phyloP scores from a whole-genome alignment of 2,329 filamentous ascomycete species.

The Fusarium graminum region DNA sequence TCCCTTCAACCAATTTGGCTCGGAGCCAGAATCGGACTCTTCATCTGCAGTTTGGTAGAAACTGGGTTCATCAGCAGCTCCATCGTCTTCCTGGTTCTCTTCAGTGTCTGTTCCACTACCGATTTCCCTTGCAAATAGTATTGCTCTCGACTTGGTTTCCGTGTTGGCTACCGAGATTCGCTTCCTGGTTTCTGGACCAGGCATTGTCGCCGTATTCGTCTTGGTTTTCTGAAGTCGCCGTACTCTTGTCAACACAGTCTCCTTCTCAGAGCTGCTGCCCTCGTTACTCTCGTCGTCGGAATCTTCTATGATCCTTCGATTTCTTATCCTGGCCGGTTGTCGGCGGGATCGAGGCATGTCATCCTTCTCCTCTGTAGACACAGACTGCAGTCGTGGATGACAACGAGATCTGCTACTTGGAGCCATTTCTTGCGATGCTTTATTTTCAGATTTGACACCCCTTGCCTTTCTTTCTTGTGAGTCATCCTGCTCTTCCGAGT shows the following conservation, averaged over 20 bases:
- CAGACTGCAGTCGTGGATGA: background rate
- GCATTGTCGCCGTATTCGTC: background rate
- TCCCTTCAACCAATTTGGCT: constrained; percentile 36
- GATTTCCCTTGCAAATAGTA: constrained; percentile 25
- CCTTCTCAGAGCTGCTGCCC: constrained; percentile 24
- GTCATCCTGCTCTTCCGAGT: constrained; percentile 39
- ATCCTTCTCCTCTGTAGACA: constrained; percentile 24
- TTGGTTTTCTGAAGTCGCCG: constrained; percentile 36
- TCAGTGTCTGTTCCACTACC: constrained; percentile 27
- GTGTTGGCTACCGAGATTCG: constrained; percentile 1
- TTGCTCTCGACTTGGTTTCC: constrained; percentile 21
- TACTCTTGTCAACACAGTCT: constrained; percentile 41
- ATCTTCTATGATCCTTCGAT: constrained; percentile 32
- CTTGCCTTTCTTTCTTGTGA: constrained; percentile 11
- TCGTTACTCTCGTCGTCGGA: constrained; percentile 37
- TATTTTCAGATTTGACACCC: constrained; percentile 6
- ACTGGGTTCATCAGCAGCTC: constrained; percentile 43
- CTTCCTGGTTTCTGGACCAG: background rate
- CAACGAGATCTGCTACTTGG: constrained; percentile 2
- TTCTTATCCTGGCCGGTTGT: constrained; percentile 25
- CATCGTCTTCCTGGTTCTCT: constrained; percentile 11
- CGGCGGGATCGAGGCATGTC: constrained; percentile 12
- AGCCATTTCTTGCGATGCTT: constrained; percentile 11
- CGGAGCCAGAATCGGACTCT: constrained; percentile 36
- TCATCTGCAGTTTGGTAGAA: constrained; percentile 46